Base-by-base conservation (phyloP, 176 grass and related monocot genomes). In the Puccinellia tenuiflora region DNA sequence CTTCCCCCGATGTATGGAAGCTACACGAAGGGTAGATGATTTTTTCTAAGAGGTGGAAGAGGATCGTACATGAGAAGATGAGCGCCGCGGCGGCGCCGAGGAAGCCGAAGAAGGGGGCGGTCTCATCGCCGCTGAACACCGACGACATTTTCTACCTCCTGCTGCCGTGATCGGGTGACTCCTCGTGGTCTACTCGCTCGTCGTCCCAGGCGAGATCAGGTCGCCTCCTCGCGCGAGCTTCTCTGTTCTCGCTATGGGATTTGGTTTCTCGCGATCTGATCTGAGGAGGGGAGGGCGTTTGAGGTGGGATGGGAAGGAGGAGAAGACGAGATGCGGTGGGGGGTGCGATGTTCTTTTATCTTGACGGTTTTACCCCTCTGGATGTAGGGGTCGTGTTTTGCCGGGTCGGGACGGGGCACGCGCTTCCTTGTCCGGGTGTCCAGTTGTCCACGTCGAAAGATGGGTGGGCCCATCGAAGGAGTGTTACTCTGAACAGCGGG, bases 31-130 rank as follows among this genome's bases (percentile, higher is more conserved):
- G 17, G 15, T 30, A 3, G 13, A 8, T 0, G 5, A 64, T 46
- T 74, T 62, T 75, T 48, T 34, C 0, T 3, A 6, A 61, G 28
- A 48, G 28, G 9, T 28, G 37, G 24, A 5, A 37, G 29, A 24
- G 39, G 6, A 17, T 1, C 29, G 3, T 80, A 99, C 97, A 99
- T 39, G 97, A 99, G 93, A 99, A 99, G 34, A 99, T 88, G 56
- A 99, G 97, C 31, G 97, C 97, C 2, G 97, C 91, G 68, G 97
- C 91, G 56, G 97, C 97, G 76, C 97, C 97, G 31, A 99, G 97
- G 89, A 99, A 99, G 73, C 97, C 97, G 85, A 99, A 99, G 93
- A 99, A 99, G 51, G 97, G 96, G 12, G 97, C 97, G 35, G 93
- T 99, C 91, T 96, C 97, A 85, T 99, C 97, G 66, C 93, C 97